A percentile compares a stretch with the other conserved stretches of the same genome.
Evolutionary conservation across 768 basidiomycete genomes (phyloP).

Genomic region (Trametes gibbosa): DNA sequence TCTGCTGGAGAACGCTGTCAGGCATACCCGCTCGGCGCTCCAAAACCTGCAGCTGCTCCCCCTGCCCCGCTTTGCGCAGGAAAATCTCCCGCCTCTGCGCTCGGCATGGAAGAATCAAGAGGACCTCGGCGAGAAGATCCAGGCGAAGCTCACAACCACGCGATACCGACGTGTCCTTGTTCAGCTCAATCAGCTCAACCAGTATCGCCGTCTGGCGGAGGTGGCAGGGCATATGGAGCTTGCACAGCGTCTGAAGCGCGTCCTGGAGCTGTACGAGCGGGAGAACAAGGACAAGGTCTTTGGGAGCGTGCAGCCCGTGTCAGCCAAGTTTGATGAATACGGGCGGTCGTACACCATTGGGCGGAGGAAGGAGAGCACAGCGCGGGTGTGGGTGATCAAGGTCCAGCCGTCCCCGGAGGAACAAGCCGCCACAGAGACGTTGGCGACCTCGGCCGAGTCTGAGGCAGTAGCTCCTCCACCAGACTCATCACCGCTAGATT

Average conservation of each 20-base stretch:
- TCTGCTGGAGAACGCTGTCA: conserved; percentile 62
- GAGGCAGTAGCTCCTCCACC: background rate
- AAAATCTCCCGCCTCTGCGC: conserved; percentile 53
- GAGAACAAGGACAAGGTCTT: conserved; percentile 52
- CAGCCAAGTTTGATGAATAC: conserved; percentile 61
- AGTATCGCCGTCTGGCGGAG: conserved; percentile 56
- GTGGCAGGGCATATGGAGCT: conserved; percentile 59
- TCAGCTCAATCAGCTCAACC: conserved; percentile 64
- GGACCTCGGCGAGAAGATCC: conserved; percentile 57
- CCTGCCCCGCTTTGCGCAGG: conserved; percentile 67
- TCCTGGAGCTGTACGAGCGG: conserved; percentile 64
- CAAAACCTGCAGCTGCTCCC: conserved; percentile 70
- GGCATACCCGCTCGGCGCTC: conserved; percentile 55
- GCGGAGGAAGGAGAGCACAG: conserved; percentile 84
- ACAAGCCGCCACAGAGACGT: background rate
- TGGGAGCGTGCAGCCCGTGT: conserved; percentile 50
- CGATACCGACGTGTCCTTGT: conserved; percentile 65
- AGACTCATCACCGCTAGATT: background rate
- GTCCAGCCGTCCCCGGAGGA: conserved; percentile 33
- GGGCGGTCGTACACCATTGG: conserved; percentile 89
- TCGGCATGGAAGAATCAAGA: conserved; percentile 67
- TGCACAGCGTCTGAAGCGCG: conserved; percentile 43
- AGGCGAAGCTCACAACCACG: conserved; percentile 58
- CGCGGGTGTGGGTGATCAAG: conserved; percentile 92
- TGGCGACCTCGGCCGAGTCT: background rate